A percentile compares a stretch with the other conserved stretches of the same genome.
phyloP scores from a whole-genome alignment of 1,139 yeast species.

The Zygosaccharomyces sapae region DNA sequence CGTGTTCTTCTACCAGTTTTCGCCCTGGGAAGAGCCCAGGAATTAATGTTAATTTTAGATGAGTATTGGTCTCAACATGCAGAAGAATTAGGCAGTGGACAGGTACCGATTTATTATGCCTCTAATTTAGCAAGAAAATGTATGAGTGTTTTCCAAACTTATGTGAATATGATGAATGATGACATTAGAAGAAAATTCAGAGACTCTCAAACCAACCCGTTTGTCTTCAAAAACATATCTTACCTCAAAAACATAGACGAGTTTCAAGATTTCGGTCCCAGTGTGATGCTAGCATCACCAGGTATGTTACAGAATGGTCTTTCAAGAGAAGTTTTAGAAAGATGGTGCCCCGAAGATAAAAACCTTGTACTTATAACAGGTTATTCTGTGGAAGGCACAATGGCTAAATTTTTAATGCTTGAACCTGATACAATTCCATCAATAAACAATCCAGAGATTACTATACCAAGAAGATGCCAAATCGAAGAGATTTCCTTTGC shows the following conservation, averaged over 20 bases:
- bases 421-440: conserved; percentile 91
- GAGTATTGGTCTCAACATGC: conserved; percentile 89
- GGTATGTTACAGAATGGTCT: conserved; percentile 98
- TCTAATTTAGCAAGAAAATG: conserved; percentile 92
- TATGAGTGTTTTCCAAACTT: conserved; percentile 96
- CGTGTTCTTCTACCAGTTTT: conserved; percentile 89
- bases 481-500: conserved; percentile 98
- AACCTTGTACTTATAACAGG: conserved; percentile 89
- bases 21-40: conserved; percentile 97
- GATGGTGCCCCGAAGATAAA: conserved; percentile 97
- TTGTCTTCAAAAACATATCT: conserved; percentile 80
- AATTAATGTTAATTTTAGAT: conserved; percentile 77
- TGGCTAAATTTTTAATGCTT: conserved; percentile 84
- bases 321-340: conserved; percentile 82
- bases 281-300: conserved; percentile 94
- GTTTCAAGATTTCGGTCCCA: conserved; percentile 91
- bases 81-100: conserved; percentile 70
- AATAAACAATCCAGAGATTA: conserved; percentile 67
- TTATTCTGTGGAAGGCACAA: conserved; percentile 95
- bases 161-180: conserved; percentile 96
- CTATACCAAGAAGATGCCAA: conserved; percentile 79
- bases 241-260: conserved; percentile 75
- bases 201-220: conserved; percentile 76
- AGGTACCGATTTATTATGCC: conserved; percentile 73
- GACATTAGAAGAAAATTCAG: conserved; percentile 74